Evolutionary conservation across 2,329 filamentous ascomycete genomes (phyloP), one percentile per base, ranked within the genome.

Genomic region (Sporothrix dimorphospora): DNA sequence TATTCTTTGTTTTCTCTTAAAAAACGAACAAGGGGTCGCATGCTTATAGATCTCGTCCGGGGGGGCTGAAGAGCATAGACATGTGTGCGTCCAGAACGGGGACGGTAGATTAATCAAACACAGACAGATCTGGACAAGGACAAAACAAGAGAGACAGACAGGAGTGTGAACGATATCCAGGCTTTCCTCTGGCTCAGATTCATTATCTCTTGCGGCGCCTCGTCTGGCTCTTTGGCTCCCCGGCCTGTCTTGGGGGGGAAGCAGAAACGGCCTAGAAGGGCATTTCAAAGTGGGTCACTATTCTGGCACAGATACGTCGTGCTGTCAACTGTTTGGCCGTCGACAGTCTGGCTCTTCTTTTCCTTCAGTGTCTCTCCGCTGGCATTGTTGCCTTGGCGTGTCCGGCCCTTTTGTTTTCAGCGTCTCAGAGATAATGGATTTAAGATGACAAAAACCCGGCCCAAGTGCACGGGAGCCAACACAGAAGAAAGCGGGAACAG

Each of bases 21-120:
- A 34, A 66, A 66, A 47, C 38, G 24, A 66, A 66, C 42, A 66
- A 66, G 42, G 42, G 24, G 61, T 49, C 61, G 42, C 61, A 47
- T 66, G 61, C 61, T 66, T 66, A 66, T 66, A 63, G 27, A 42
- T 63, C 38, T 42, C 38, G 34, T 24, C n/a, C 34, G 24, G 59
- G 34, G 59, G 53, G 12, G 14, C 53, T 61, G 30, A 24, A 57
- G 27, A 14, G 53, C 27, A 40, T n/a, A 19, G n/a, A 34, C 12
- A n/a, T 24, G 59, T 63, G 59, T 34, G 34, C 38, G 59, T 63
- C 27, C 55, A 16, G n/a, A 57, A 4, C 4, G 27, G 12, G 59
- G n/a, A 24, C 34, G 7, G 55, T 16, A 59, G 27, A 38, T 34
- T 59, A 61, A 40, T n/a, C 59, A 63, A 19, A 38, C n/a, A 59